Evolutionary conservation across 1,284 basidiomycete species (phyloP), one percentile per base, ranked within the genome.

Genomic region (Ustilago trichophora): DNA sequence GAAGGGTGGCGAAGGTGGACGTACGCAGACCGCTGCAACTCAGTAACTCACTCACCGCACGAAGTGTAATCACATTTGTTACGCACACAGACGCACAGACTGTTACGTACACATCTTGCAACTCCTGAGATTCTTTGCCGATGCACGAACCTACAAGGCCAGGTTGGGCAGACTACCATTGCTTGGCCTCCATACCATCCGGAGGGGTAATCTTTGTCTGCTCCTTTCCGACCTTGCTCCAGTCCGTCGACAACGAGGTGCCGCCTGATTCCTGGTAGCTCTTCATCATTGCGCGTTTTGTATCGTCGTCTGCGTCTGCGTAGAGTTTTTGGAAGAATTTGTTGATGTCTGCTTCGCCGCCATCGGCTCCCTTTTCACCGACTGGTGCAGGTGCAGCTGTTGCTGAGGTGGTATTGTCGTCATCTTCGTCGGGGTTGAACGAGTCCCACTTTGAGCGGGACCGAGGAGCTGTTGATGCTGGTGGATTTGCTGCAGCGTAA

Each of bases 281-380:
- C 57, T 81, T 81, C 37, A 78, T 60, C 79, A 81, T 81, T 13
- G 79, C 79, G 10, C 72, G 51, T 13, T 63, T 55, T n/a, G 79
- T 80, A 32, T 81, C 78, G 27, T 70, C 65, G 49, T 78, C 73
- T 18, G 79, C 78, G 19, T 75, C 73, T 13, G 75, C 73, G 42
- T 79, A 81, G 18, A 81, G 62, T 38, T 75, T 60, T 38, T 80
- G 72, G 64, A 81, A 81, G 40, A 81, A 81, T 9, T 59, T 51
- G 36, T 81, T 70, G 35, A 81, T 63, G 24, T 74, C 73, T 3
- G 70, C 72, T 13, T 73, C 71, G 6, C 27, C 69, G 0, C 38
- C 53, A 4, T 47, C 47, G n/a, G 16, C 13, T 16, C 27, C 27
- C n/a, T n/a, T n/a, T n/a, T n/a, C n/a, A n/a, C n/a, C 46, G 7